These are phyloP conservation scores for Paragyromitra xinjiangensis DNA, from an alignment of 495 filamentous ascomycete species.

Conservation along the genomic window DNA sequence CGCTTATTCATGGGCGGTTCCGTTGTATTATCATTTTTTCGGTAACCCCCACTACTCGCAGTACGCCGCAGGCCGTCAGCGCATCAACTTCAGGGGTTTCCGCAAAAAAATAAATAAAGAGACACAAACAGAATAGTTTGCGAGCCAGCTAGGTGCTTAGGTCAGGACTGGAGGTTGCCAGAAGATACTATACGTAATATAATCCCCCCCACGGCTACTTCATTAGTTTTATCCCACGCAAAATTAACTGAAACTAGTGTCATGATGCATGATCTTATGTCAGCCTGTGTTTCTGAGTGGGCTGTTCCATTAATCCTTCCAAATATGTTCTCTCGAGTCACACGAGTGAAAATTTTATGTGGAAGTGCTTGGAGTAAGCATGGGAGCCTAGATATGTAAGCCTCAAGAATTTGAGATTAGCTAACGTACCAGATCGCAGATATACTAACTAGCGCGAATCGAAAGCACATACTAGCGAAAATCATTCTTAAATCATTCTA, in stretches of 20 bases:
- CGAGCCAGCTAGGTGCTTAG: background rate
- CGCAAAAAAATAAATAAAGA: background rate
- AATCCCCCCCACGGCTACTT: background rate
- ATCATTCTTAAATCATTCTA: too few species aligned
- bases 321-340: too few species aligned
- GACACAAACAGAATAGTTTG: background rate
- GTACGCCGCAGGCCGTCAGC: conserved; percentile 9
- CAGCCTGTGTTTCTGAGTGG: too few species aligned
- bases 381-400: too few species aligned
- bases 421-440: too few species aligned
- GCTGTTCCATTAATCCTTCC: too few species aligned
- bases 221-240: background rate
- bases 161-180: background rate
- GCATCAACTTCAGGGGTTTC: background rate
- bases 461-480: too few species aligned
- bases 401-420: too few species aligned
- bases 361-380: too few species aligned
- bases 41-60: conserved; percentile 14
- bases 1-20: background rate
- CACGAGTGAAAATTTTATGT: too few species aligned
- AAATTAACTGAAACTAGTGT: background rate
- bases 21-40: background rate
- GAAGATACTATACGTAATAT: background rate
- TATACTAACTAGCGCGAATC: too few species aligned
- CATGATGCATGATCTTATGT: background rate